Conservation (phyloP, 106 monocot genomes). For the Allium sativum region DNA sequence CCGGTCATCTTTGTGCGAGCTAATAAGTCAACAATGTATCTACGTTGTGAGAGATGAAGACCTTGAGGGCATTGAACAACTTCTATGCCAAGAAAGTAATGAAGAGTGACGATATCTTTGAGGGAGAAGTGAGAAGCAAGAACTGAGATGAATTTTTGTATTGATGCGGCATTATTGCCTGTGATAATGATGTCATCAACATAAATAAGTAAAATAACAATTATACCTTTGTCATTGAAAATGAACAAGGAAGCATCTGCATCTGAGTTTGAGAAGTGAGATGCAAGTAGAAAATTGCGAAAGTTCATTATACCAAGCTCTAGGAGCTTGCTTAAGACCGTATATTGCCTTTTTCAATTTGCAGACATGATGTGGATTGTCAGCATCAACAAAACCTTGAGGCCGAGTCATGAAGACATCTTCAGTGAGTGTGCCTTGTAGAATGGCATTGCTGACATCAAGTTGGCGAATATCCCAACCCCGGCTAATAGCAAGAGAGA, state of each 20-base stretch:
- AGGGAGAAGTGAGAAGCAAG: neutral
- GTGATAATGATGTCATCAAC: neutral
- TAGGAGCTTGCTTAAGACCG: neutral
- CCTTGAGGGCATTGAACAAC: neutral
- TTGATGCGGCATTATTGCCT: neutral
- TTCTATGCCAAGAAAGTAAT: conserved; percentile 1
- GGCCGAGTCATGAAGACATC: neutral
- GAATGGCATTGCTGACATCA: neutral
- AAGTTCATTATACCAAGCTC: neutral
- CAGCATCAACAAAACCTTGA: neutral
- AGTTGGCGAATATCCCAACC: neutral
- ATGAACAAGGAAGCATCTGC: neutral
- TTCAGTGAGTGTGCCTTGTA: neutral
- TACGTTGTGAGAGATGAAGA: neutral
- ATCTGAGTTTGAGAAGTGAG: neutral
- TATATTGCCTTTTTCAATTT: neutral
- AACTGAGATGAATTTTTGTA: neutral
- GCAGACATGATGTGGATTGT: neutral
- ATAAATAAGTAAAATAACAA: neutral
- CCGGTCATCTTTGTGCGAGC: neutral
- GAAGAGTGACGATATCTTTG: neutral
- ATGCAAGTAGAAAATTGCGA: neutral
- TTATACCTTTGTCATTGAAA: neutral
- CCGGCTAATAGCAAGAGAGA: neutral
- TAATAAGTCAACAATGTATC: neutral